These are phyloP conservation scores for Aspergillus sp. DNA, from an alignment of 2,329 filamentous ascomycete genomes.

Conservation along the genomic window DNA sequence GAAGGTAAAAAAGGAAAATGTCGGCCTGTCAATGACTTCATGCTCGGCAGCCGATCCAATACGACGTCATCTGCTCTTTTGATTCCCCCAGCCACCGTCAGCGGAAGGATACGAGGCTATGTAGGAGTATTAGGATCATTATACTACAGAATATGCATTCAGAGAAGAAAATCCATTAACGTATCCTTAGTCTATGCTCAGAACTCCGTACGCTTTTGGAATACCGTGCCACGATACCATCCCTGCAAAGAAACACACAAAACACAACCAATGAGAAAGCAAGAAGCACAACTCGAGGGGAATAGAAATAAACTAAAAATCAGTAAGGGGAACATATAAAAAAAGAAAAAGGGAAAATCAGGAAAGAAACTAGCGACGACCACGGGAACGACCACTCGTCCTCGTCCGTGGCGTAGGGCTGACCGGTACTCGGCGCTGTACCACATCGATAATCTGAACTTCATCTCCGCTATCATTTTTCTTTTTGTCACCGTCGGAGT, in stretches of 20 bases:
- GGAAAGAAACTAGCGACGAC: not conserved
- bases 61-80: not conserved
- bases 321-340: too few species aligned
- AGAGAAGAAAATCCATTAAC: not conserved
- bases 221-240: not conserved
- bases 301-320: too few species aligned
- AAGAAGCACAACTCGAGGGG: not conserved
- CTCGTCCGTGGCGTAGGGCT: constrained; percentile 12
- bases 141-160: too few species aligned
- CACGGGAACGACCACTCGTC: not conserved
- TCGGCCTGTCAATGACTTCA: not conserved
- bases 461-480: constrained; percentile 24
- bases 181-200: not conserved
- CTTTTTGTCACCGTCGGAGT: constrained; percentile 12
- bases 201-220: not conserved
- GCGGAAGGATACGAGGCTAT: not conserved
- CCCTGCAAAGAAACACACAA: not conserved
- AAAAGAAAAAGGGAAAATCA: too few species aligned
- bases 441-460: constrained; percentile 26
- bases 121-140: too few species aligned
- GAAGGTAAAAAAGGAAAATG: not conserved
- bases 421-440: constrained; percentile 18
- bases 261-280: not conserved
- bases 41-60: not conserved
- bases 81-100: not conserved